Evolutionary conservation across 1,139 yeast genomes (phyloP).

Genomic region (Yamadazyma triangularis): DNA sequence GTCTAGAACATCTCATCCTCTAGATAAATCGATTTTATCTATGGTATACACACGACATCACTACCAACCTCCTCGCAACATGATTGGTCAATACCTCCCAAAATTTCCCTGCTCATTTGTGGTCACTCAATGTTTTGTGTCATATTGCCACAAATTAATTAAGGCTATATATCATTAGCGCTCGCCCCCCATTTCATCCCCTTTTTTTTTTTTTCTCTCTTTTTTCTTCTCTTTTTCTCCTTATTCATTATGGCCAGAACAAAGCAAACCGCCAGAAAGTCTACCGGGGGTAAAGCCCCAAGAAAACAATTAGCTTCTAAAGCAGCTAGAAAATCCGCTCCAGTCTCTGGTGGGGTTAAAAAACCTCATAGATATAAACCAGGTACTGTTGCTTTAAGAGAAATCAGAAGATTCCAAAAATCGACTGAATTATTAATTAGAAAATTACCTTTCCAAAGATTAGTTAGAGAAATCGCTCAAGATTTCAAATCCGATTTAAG

Average conservation of each 20-base stretch:
- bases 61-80: no score
- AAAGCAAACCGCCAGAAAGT: slow-evolving; percentile 51
- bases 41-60: no score
- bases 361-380: slow-evolving; percentile 55
- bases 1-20: no score
- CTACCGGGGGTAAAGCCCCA: slow-evolving; percentile 53
- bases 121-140: no score
- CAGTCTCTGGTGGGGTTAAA: slow-evolving; percentile 50
- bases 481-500: slow-evolving; percentile 49
- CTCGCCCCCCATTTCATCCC: no score
- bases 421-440: slow-evolving; percentile 49
- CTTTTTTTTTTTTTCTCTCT: no score
- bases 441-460: slow-evolving; percentile 49
- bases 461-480: slow-evolving; percentile 48
- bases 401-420: slow-evolving; percentile 51
- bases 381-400: slow-evolving; percentile 54
- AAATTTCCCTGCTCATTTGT: no score
- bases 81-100: no score
- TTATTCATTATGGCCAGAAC: slow-evolving; percentile 43
- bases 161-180: no score
- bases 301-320: slow-evolving; percentile 52
- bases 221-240: slow-evolving; percentile 1
- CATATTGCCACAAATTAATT: no score
- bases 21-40: no score
- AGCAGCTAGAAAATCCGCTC: slow-evolving; percentile 52